phyloP scores from a whole-genome alignment of 257 asterid species.

The Phtheirospermum japonicum region DNA sequence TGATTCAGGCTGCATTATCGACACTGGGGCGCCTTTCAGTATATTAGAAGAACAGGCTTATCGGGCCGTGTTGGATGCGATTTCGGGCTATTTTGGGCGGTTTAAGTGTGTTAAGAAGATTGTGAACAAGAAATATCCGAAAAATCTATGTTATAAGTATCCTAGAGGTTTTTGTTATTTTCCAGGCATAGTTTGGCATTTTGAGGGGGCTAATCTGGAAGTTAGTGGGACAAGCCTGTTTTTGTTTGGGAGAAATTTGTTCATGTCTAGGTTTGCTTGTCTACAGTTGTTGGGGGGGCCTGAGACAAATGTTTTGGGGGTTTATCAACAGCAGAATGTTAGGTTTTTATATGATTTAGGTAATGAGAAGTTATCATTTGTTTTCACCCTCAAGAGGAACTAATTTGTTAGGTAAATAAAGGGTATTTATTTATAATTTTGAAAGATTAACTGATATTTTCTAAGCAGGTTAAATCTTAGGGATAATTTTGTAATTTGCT shows the following conservation, averaged over 20 bases:
- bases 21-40: slow-evolving; percentile 15
- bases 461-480: no score
- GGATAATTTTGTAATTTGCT: no score
- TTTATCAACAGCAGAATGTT: slow-evolving; percentile 20
- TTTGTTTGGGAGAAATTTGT: neutral
- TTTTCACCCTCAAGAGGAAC: neutral
- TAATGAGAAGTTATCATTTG: slow-evolving; percentile 4
- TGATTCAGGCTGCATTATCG: slow-evolving; percentile 14
- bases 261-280: neutral
- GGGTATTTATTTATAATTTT: no score
- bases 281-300: slow-evolving; percentile 4
- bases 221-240: slow-evolving; percentile 11
- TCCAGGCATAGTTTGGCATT: slow-evolving; percentile 15
- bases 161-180: neutral
- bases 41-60: slow-evolving; percentile 12
- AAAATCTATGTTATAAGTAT: slow-evolving; percentile 12
- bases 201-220: slow-evolving; percentile 20
- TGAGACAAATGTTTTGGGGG: slow-evolving; percentile 15
- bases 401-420: neutral
- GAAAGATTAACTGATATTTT: no score
- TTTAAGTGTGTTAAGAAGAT: slow-evolving; percentile 7
- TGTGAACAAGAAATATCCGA: neutral
- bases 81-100: slow-evolving; percentile 9
- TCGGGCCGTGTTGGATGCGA: neutral
- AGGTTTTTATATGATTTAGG: slow-evolving; percentile 22